Conservation (phyloP, 179 eudicot species). For the Camellia oleifera region DNA sequence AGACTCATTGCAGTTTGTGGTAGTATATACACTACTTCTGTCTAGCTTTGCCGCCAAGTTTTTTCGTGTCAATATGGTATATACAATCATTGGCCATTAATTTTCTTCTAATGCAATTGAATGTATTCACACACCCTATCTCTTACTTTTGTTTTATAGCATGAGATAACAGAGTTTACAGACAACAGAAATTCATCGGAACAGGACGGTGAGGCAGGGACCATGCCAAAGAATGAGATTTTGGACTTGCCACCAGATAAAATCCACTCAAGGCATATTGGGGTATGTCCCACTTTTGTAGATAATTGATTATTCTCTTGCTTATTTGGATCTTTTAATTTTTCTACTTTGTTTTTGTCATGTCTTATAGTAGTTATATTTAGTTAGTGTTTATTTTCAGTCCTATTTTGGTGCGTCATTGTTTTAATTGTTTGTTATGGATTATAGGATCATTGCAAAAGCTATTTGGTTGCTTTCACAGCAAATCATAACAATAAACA, state of each 20-base stretch:
- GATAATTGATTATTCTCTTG: not conserved
- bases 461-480: not conserved
- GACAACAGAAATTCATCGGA: conserved; percentile 22
- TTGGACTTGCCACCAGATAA: conserved; percentile 22
- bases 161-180: conserved; percentile 2
- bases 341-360: not conserved
- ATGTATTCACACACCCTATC: too few relatives aligned
- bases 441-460: not conserved
- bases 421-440: too few relatives aligned
- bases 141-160: not conserved
- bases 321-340: not conserved
- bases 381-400: too few relatives aligned
- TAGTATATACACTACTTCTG: not conserved
- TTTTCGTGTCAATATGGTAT: not conserved
- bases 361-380: not conserved
- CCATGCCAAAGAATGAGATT: conserved; percentile 30
- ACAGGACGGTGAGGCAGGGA: conserved; percentile 19
- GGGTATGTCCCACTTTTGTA: conserved; percentile 24
- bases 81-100: not conserved
- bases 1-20: not conserved
- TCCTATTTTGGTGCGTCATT: too few relatives aligned
- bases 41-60: not conserved
- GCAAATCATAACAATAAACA: not conserved
- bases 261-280: conserved; percentile 28
- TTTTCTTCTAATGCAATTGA: not conserved